A percentile compares a stretch with the other conserved stretches of the same genome.
These are phyloP conservation scores for Dendryphion nanum DNA, from an alignment of 2,329 filamentous ascomycete genomes.

Conservation along the genomic window DNA sequence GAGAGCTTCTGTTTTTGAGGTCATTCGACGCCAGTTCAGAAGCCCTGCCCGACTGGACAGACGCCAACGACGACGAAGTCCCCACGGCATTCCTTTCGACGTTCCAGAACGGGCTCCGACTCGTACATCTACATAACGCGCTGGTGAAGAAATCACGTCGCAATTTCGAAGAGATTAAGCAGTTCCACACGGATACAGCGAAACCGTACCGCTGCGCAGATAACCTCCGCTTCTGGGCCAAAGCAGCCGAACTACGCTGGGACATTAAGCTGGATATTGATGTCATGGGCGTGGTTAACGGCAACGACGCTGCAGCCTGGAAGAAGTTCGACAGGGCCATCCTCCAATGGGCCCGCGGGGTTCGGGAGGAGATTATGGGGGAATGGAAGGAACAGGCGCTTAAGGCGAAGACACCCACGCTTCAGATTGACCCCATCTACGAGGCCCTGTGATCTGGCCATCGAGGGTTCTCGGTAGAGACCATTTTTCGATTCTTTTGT, in stretches of 20 bases:
- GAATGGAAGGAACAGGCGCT: slow-evolving; percentile 59
- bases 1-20: slow-evolving; percentile 77
- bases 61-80: slow-evolving; percentile 53
- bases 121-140: slow-evolving; percentile 87
- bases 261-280: slow-evolving; percentile 82
- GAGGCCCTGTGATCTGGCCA: slow-evolving; percentile 26
- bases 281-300: slow-evolving; percentile 82
- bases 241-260: slow-evolving; percentile 92
- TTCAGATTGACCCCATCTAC: slow-evolving; percentile 38
- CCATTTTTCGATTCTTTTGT: slow-evolving; percentile 22
- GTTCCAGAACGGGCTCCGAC: slow-evolving; percentile 74
- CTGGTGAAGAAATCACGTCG: slow-evolving; percentile 80
- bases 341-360: slow-evolving; percentile 76
- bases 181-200: slow-evolving; percentile 85
- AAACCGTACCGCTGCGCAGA: slow-evolving; percentile 94
- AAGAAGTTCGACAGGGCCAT: slow-evolving; percentile 79
- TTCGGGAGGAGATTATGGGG: slow-evolving; percentile 76
- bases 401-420: slow-evolving; percentile 36
- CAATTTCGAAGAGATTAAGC: slow-evolving; percentile 84
- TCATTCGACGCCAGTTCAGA: slow-evolving; percentile 65
- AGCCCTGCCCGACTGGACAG: slow-evolving; percentile 66
- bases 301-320: slow-evolving; percentile 69
- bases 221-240: slow-evolving; percentile 93
- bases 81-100: slow-evolving; percentile 72
- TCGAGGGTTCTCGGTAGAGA: no score